Evolutionary conservation across 441 rosid genomes (phyloP).

Genomic region (Populus hybrid): DNA sequence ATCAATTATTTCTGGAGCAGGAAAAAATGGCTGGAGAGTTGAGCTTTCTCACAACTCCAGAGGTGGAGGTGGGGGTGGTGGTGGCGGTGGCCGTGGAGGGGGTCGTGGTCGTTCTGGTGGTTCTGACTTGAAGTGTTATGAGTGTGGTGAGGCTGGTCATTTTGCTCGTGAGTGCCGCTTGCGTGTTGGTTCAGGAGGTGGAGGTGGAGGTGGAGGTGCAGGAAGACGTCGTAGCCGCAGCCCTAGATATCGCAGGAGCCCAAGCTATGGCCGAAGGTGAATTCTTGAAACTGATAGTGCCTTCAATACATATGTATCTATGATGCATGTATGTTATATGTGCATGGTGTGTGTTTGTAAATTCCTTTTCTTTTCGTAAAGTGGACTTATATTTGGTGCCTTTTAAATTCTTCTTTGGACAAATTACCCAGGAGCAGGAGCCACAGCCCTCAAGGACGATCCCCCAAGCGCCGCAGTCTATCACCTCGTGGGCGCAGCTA

Average conservation of each 20-base stretch:
- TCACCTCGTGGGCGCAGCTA: constrained; percentile 34
- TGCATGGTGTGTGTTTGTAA: not conserved
- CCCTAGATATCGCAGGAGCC: constrained; percentile 78
- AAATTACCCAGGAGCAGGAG: constrained; percentile 40
- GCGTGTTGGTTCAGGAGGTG: constrained; percentile 58
- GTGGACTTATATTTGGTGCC: not conserved
- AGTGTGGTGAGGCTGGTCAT: constrained; percentile 93
- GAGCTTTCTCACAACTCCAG: constrained; percentile 88
- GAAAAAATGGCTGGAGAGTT: constrained; percentile 97
- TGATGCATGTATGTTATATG: not conserved
- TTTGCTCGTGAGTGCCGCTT: constrained; percentile 88
- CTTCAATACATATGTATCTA: not conserved
- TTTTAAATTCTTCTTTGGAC: not conserved
- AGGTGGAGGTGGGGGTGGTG: constrained; percentile 42
- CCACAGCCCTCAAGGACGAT: constrained; percentile 77
- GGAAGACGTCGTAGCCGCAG: constrained; percentile 84
- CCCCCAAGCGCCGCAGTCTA: constrained; percentile 58
- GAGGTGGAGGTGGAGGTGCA: constrained; percentile 32
- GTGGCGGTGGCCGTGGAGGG: constrained; percentile 38
- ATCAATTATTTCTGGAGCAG: constrained; percentile 28
- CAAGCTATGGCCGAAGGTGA: constrained; percentile 79
- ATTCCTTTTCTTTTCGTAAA: not conserved
- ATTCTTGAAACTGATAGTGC: not conserved
- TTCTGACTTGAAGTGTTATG: constrained; percentile 88
- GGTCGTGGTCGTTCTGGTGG: constrained; percentile 68